Conservation (phyloP, 331 rosid species). For the Malus hybrid region DNA sequence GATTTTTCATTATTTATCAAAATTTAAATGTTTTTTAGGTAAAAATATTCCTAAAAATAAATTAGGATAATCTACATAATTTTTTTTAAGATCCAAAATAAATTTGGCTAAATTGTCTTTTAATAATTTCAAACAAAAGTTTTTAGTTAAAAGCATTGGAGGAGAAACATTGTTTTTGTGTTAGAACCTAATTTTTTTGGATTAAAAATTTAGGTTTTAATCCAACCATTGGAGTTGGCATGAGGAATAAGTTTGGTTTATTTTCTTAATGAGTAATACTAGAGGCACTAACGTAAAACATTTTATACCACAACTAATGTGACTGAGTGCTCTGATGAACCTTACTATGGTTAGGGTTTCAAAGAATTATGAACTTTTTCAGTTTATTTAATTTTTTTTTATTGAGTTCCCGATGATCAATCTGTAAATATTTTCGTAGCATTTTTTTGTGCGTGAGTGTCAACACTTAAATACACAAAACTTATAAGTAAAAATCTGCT, state of each 20-base stretch:
- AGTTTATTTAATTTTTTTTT: neutral
- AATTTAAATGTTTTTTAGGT: too few relatives aligned
- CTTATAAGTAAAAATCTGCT: neutral
- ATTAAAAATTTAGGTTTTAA: too few relatives aligned
- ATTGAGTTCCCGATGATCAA: neutral
- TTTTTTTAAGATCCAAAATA: too few relatives aligned
- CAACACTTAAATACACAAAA: neutral
- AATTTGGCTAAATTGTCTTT: too few relatives aligned
- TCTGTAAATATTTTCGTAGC: neutral
- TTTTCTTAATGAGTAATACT: neutral
- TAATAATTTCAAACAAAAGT: too few relatives aligned
- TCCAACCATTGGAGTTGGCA: too few relatives aligned
- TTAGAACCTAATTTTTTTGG: too few relatives aligned
- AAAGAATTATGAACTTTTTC: neutral
- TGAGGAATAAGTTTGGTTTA: neutral
- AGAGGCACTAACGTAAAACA: neutral
- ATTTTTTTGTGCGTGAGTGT: neutral
- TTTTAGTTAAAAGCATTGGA: too few relatives aligned
- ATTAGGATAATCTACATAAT: too few relatives aligned
- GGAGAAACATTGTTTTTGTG: too few relatives aligned
- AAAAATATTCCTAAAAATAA: too few relatives aligned
- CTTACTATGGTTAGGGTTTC: neutral
- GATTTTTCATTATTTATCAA: too few relatives aligned
- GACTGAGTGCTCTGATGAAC: neutral
- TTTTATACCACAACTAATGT: neutral